Conservation (phyloP, 805 yeast species). For the Tetrapisispora pingtungensis region DNA sequence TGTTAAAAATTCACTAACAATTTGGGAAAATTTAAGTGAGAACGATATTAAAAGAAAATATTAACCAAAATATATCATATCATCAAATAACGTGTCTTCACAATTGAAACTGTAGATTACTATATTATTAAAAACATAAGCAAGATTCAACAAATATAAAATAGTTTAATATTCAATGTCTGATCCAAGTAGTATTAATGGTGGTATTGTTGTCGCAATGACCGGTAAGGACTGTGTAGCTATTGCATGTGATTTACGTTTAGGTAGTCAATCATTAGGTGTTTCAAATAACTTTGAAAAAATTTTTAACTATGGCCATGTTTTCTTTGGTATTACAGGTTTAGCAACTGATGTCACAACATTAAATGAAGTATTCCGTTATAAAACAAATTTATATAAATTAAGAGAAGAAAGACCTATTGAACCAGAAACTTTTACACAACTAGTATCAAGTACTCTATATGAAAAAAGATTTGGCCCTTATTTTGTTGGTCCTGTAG, state of each 20-base stretch:
- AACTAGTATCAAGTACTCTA: slow-evolving; percentile 79
- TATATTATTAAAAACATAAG: neutral
- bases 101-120: neutral
- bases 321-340: slow-evolving; percentile 87
- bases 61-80: no score
- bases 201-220: slow-evolving; percentile 98
- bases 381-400: slow-evolving; percentile 80
- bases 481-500: slow-evolving; percentile 91
- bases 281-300: slow-evolving; percentile 89
- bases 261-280: slow-evolving; percentile 90
- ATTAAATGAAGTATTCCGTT: slow-evolving; percentile 67
- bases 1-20: no score
- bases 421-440: slow-evolving; percentile 90
- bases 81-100: no score
- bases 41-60: no score
- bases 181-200: slow-evolving; percentile 71
- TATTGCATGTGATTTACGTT: slow-evolving; percentile 87
- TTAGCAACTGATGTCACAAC: slow-evolving; percentile 91
- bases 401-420: slow-evolving; percentile 83
- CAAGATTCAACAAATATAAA: neutral
- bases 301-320: slow-evolving; percentile 76
- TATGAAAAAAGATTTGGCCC: slow-evolving; percentile 94
- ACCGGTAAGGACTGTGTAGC: slow-evolving; percentile 97
- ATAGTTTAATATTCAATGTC: slow-evolving; percentile 36
- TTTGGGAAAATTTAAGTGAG: no score